Conservation (phyloP, 139 green algal genomes). For the Chlamydomonas sphaeroides region DNA sequence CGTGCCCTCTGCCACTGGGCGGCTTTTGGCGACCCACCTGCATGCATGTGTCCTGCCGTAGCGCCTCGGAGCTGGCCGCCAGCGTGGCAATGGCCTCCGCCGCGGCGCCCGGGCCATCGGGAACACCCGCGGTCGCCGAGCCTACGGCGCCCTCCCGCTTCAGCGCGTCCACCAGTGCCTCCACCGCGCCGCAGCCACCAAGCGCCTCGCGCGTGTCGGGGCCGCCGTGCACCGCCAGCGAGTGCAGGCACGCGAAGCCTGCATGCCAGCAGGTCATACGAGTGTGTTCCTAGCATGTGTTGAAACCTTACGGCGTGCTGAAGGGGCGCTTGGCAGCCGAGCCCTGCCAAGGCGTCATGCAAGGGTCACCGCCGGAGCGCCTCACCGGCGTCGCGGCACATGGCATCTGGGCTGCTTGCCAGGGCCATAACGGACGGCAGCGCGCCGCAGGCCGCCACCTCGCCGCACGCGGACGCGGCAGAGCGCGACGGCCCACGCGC, state of each 20-base stretch:
- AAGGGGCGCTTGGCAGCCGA: no score
- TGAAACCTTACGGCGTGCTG: no score
- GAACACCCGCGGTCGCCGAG: not conserved
- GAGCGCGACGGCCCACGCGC: not conserved
- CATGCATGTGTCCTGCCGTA: not conserved
- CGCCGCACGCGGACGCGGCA: not conserved
- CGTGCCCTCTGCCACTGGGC: no score
- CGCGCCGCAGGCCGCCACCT: slow-evolving; percentile 4
- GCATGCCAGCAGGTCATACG: no score
- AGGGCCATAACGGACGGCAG: not conserved
- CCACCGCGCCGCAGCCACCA: not conserved
- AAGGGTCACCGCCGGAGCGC: no score
- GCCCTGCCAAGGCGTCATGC: no score
- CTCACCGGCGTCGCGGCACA: not conserved
- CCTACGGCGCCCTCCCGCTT: slow-evolving; percentile 4
- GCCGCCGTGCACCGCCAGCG: slow-evolving; percentile 16
- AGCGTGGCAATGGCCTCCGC: slow-evolving; percentile 37
- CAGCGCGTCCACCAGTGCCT: slow-evolving; percentile 21
- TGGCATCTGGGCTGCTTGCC: not conserved
- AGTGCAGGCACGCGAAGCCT: slow-evolving; percentile 27
- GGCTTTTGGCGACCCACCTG: no score
- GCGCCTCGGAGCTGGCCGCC: not conserved
- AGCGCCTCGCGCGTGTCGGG: not conserved
- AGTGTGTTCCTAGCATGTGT: no score
- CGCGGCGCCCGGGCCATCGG: slow-evolving; percentile 9